These are phyloP conservation scores for Botrytis cinerea DNA, from an alignment of 2,329 filamentous ascomycete genomes.

Conservation along the genomic window DNA sequence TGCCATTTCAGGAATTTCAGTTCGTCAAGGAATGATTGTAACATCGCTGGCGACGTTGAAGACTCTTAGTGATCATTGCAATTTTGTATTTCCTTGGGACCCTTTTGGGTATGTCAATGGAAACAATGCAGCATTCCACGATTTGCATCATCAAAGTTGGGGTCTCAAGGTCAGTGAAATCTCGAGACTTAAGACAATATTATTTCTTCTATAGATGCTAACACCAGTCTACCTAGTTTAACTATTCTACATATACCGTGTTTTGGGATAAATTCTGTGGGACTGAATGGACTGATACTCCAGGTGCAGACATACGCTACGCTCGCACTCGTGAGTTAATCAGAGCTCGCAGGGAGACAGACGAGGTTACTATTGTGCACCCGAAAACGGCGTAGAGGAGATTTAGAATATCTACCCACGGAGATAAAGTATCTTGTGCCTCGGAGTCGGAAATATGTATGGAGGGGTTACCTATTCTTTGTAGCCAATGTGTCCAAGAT, in stretches of 20 bases:
- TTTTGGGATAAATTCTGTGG: conserved; percentile 25
- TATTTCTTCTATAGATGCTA: background rate
- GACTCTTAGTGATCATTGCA: conserved; percentile 24
- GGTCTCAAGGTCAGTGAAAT: conserved; percentile 21
- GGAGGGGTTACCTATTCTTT: background rate
- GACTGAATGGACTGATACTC: conserved; percentile 21
- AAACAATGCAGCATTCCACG: conserved; percentile 23
- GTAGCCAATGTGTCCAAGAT: background rate
- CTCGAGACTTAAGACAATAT: background rate
- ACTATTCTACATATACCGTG: conserved; percentile 24
- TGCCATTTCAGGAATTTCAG: conserved; percentile 18
- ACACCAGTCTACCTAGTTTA: conserved; percentile 13
- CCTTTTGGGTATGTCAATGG: conserved; percentile 18
- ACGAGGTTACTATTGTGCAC: background rate
- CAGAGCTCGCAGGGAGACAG: conserved; percentile 2
- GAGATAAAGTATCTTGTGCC: background rate
- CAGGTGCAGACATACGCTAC: conserved; percentile 15
- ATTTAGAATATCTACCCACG: background rate
- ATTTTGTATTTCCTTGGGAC: conserved; percentile 24
- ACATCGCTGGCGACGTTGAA: conserved; percentile 19
- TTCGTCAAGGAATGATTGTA: conserved; percentile 24
- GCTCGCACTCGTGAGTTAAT: conserved; percentile 18
- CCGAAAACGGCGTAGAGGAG: background rate
- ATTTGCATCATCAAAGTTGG: conserved; percentile 26
- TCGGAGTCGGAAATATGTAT: background rate